A percentile compares a stretch with the other conserved stretches of the same genome.
phyloP scores from a whole-genome alignment of 441 rosid genomes.

The Erodium moschatum region DNA sequence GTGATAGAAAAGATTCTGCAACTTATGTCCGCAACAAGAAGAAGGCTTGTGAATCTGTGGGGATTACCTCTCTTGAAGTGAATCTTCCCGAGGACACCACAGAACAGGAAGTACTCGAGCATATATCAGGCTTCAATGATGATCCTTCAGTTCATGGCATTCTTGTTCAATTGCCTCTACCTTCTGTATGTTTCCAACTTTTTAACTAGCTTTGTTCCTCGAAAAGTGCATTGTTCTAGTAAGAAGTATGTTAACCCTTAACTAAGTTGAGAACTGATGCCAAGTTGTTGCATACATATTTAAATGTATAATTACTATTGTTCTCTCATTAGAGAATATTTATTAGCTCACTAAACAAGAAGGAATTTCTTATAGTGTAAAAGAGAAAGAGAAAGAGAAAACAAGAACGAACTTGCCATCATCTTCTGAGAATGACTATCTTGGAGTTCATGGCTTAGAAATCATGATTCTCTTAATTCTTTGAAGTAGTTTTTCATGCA shows the following conservation, averaged over 20 bases:
- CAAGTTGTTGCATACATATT: no score
- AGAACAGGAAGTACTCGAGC: slow-evolving; percentile 55
- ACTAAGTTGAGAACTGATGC: no score
- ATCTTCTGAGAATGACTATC: background rate
- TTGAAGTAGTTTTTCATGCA: background rate
- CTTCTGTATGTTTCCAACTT: slow-evolving; percentile 40
- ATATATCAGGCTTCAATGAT: slow-evolving; percentile 46
- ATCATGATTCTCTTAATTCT: background rate
- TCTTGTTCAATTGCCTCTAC: slow-evolving; percentile 81
- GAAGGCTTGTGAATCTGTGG: slow-evolving; percentile 78
- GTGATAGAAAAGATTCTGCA: slow-evolving; percentile 73
- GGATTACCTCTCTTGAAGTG: slow-evolving; percentile 62
- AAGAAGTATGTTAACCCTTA: no score
- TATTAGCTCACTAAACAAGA: no score
- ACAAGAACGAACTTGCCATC: background rate
- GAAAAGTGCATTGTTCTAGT: background rate
- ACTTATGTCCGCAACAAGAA: slow-evolving; percentile 83
- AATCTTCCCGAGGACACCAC: slow-evolving; percentile 43
- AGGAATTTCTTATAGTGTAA: no score
- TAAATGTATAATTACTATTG: no score
- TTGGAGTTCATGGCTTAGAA: background rate
- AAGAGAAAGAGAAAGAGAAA: background rate
- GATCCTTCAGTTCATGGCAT: slow-evolving; percentile 79
- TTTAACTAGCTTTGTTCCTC: no score
- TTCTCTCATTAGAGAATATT: no score